These are phyloP conservation scores for Cladosporium sphaerospermum DNA, from an alignment of 2,329 filamentous ascomycete genomes.

Conservation along the genomic window DNA sequence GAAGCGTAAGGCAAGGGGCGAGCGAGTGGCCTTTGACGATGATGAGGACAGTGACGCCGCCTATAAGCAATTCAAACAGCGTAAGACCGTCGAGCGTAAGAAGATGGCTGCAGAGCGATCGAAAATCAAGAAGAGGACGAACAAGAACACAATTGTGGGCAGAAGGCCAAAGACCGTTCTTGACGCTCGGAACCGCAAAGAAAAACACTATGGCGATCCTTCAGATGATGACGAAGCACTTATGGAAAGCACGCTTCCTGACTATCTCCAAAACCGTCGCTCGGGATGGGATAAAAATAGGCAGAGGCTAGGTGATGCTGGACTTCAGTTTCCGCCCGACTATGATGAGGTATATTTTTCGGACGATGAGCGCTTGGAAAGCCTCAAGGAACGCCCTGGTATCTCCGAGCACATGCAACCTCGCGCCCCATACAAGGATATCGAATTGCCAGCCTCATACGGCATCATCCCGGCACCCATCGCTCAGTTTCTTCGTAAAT, in stretches of 20 bases:
- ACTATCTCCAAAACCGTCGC: constrained; percentile 65
- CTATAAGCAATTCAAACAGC: constrained; percentile 60
- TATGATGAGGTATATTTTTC: constrained; percentile 72
- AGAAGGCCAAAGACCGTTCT: constrained; percentile 17
- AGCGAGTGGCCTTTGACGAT: constrained; percentile 33
- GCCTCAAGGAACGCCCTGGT: constrained; percentile 62
- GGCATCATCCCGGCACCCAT: constrained; percentile 83
- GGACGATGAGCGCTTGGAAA: constrained; percentile 57
- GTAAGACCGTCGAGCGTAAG: constrained; percentile 50
- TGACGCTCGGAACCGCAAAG: constrained; percentile 11
- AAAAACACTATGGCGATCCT: constrained; percentile 25
- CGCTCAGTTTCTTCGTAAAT: constrained; percentile 85
- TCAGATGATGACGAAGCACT: constrained; percentile 48
- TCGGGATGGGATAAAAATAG: constrained; percentile 60
- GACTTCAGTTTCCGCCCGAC: constrained; percentile 69
- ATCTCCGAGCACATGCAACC: constrained; percentile 61
- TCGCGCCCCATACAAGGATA: constrained; percentile 61
- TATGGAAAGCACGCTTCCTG: constrained; percentile 58
- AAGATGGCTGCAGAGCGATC: constrained; percentile 42
- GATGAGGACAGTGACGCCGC: constrained; percentile 51
- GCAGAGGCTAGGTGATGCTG: constrained; percentile 57
- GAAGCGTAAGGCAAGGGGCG: constrained; percentile 15
- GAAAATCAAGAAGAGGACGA: constrained; percentile 40
- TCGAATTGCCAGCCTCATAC: constrained; percentile 66
- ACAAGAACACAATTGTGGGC: constrained; percentile 36